phyloP scores from a whole-genome alignment of 305 asterid species.

The Fraxinus baroniana region DNA sequence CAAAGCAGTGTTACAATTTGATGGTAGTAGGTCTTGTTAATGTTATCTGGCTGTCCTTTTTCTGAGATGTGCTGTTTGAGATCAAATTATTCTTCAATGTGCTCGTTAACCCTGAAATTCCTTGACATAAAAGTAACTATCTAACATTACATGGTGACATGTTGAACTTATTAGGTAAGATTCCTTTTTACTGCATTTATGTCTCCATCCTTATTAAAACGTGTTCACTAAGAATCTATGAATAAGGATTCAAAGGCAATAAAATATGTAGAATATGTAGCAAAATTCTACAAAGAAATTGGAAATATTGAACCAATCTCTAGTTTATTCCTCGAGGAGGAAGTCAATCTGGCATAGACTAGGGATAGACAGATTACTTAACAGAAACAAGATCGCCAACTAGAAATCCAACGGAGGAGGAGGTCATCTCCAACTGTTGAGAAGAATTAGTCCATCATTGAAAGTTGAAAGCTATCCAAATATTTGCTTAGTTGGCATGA shows the following conservation, averaged over 20 bases:
- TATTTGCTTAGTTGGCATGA: not conserved
- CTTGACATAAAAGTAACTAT: not conserved
- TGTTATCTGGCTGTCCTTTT: not conserved
- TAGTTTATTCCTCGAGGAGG: not conserved
- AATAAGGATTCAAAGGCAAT: not conserved
- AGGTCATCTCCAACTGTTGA: not conserved
- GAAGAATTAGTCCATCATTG: not conserved
- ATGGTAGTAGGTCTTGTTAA: not conserved
- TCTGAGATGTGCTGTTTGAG: not conserved
- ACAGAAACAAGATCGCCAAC: too few relatives aligned
- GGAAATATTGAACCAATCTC: not conserved
- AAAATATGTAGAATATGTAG: not conserved
- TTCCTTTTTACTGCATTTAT: not conserved
- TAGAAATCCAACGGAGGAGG: too few relatives aligned
- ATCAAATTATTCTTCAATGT: not conserved
- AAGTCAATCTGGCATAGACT: not conserved
- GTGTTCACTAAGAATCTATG: not conserved
- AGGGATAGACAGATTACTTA: too few relatives aligned
- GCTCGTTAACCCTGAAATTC: not conserved
- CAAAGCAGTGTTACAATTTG: not conserved
- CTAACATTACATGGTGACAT: not conserved
- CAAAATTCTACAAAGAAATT: not conserved
- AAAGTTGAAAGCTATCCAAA: not conserved
- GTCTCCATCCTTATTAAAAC: not conserved
- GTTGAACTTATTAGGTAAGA: not conserved